These are phyloP conservation scores for Thecaphora frezii DNA, from an alignment of 1,284 basidiomycete genomes.

Conservation along the genomic window DNA sequence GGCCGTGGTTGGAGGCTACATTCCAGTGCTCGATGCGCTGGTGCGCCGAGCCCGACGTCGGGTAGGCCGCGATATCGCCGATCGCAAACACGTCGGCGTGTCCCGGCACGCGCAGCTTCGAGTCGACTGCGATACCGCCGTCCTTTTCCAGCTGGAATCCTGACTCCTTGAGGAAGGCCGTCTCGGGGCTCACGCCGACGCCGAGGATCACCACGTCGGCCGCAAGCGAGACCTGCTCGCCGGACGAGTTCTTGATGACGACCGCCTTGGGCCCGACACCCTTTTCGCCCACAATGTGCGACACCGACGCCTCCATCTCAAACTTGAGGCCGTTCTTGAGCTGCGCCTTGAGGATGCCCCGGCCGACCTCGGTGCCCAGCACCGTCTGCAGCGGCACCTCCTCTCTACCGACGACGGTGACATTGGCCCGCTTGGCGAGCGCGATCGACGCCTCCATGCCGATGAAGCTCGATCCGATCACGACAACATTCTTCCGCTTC, in stretches of 20 bases:
- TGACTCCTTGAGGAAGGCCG: constrained; percentile 74
- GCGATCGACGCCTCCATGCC: constrained; percentile 86
- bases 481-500: constrained; percentile 69
- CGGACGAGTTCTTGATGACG: constrained; percentile 68
- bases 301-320: constrained; percentile 72
- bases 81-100: constrained; percentile 74
- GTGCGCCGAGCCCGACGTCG: constrained; percentile 65
- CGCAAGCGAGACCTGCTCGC: constrained; percentile 65
- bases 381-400: constrained; percentile 78
- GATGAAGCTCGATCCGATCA: constrained; percentile 90
- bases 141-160: constrained; percentile 61
- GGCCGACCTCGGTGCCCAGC: constrained; percentile 79
- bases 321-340: constrained; percentile 76
- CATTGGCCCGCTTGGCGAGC: constrained; percentile 68
- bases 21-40: constrained; percentile 88
- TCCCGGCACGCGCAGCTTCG: constrained; percentile 72
- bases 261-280: constrained; percentile 60
- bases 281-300: constrained; percentile 67
- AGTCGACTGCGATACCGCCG: constrained; percentile 79
- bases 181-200: constrained; percentile 84
- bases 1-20: constrained; percentile 82
- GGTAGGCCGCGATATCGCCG: constrained; percentile 85
- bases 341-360: constrained; percentile 70
- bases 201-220: constrained; percentile 85
- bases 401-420: constrained; percentile 83